These are phyloP conservation scores for Tricholoma saponaceum DNA, from an alignment of 768 basidiomycete species.

Conservation along the genomic window DNA sequence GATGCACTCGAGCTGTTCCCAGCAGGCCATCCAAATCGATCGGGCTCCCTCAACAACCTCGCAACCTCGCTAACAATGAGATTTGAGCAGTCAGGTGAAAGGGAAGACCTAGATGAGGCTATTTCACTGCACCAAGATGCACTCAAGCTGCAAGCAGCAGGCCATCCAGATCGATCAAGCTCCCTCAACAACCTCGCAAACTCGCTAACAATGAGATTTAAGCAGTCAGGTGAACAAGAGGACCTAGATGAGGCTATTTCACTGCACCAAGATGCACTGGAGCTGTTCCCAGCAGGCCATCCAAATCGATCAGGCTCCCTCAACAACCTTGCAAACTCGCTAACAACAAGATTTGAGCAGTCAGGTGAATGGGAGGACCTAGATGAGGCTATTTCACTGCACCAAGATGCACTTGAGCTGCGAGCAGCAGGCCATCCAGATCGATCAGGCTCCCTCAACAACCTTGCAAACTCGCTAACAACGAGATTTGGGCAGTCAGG, in stretches of 20 bases:
- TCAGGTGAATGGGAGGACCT: conserved; percentile 21
- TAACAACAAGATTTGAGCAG: conserved; percentile 22
- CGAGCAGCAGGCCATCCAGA: conserved; percentile 14
- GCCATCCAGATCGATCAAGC: neutral
- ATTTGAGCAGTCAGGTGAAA: conserved; percentile 15
- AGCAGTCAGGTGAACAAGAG: conserved; percentile 20
- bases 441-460: conserved; percentile 1
- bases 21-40: conserved; percentile 2
- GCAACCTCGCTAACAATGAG: conserved; percentile 10
- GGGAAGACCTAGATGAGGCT: conserved; percentile 16
- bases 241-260: conserved; percentile 23
- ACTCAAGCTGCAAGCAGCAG: conserved; percentile 8
- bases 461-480: conserved; percentile 6
- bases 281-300: conserved; percentile 15
- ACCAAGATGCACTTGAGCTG: conserved; percentile 6
- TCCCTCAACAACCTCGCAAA: conserved; percentile 14
- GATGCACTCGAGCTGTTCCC: conserved; percentile 6
- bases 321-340: conserved; percentile 23
- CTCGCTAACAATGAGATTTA: conserved; percentile 16
- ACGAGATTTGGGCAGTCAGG: conserved; percentile 4
- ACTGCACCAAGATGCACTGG: conserved; percentile 20
- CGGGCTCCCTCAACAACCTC: conserved; percentile 7
- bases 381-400: conserved; percentile 17
- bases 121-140: conserved; percentile 10
- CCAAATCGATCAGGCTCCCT: conserved; percentile 12